Evolutionary conservation across 2,329 filamentous ascomycete species (phyloP), one percentile per base, ranked within the genome.

Genomic region (Malbranchea zuffiana): DNA sequence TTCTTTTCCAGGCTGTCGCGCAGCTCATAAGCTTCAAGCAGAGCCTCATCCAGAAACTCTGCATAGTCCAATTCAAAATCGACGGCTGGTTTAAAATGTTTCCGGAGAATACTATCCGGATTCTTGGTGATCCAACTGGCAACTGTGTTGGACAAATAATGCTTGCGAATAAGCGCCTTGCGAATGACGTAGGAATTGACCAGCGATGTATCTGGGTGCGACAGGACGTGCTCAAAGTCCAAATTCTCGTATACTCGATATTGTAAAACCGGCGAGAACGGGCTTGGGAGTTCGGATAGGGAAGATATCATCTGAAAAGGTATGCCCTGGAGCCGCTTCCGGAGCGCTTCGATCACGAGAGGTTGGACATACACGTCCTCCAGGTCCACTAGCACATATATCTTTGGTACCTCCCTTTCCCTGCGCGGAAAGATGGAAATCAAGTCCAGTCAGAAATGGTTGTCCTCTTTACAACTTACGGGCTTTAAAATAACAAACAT

Each of bases 41-140:
- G 66, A 0, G 90, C 83, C 50, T 98, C 90, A 46, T 96, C 90
- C 10, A 98, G 65, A 52, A 96, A 98, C 63, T 98, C 90, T 1
- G 87, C 86, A 55, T 90, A 98, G 59, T 98, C 90, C 5, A 98
- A 71, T 60, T 98, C 90, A 48, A 98, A 94, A 27, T 84, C 76
- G 45, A 92, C 83, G 28, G 77, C 77, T 2, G 79, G 74, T 56
- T 84, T 82, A 37, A 93, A 75, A 51, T 90, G 80, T 1, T 65
- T 63, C 40, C 65, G 69, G 8, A 98, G 67, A 4, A 78, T 59
- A 6, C 78, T 84, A 1, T 69, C 60, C 0, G 88, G 85, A 49
- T 90, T 71, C 59, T 98, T 98, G 25, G 79, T 76, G 4, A 82
- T 67, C 85, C 87, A 96, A 54, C 82, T 80, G 31, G 82, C 73